A percentile compares a stretch with the other conserved stretches of the same genome.
Conservation (phyloP, 75 land plant species). For the Pinus albicaulis region DNA sequence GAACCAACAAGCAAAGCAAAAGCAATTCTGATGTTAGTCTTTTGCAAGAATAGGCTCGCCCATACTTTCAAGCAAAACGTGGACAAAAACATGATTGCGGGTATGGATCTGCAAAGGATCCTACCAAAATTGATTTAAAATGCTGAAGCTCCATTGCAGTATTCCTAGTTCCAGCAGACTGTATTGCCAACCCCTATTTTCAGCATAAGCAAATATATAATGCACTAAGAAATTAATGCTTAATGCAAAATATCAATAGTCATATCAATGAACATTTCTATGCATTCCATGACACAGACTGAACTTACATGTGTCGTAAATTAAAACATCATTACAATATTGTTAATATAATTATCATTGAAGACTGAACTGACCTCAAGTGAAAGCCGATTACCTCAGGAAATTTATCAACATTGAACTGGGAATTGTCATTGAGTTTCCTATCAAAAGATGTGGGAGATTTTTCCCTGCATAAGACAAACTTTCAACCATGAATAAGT, state of each 20-base stretch:
- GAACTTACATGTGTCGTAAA: not conserved
- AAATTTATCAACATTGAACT: not conserved
- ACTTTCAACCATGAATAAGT: not conserved
- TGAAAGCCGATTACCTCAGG: conserved; percentile 9
- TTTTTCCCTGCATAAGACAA: not conserved
- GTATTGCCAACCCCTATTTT: not conserved
- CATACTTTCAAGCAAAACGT: not conserved
- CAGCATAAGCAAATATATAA: not conserved
- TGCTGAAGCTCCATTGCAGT: not conserved
- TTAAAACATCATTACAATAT: not conserved
- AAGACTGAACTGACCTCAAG: conserved; percentile 10
- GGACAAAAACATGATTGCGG: not conserved
- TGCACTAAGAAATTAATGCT: not conserved
- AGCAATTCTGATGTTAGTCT: not conserved
- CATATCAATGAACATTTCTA: not conserved
- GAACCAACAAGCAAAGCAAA: not conserved
- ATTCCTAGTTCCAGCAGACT: not conserved
- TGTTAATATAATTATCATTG: not conserved
- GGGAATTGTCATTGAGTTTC: not conserved
- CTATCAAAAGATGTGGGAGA: not conserved
- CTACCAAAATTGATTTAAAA: conserved; percentile 6
- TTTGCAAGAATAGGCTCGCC: not conserved
- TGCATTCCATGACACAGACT: not conserved
- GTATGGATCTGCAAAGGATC: not conserved
- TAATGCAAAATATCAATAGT: not conserved